Base-by-base conservation (phyloP, 257 asterid genomes). In the Solanum chaucha region DNA sequence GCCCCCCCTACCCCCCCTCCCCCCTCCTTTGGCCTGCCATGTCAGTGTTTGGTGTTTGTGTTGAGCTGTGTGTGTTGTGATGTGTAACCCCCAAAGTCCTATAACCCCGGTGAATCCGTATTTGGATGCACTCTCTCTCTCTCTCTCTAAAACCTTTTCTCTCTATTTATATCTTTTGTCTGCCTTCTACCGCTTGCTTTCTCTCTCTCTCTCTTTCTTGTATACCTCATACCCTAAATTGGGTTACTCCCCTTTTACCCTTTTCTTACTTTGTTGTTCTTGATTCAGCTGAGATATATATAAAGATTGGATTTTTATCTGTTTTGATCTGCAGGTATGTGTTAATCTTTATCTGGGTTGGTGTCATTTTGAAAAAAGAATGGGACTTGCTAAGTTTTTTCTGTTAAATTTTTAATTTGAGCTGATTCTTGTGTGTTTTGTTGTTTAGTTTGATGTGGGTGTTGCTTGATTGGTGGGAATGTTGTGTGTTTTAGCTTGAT, bases 81-180 rank as follows among this genome's bases (percentile, higher is more conserved):
- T 85, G 87, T 86, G 86, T 73, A 67, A 87, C 86, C 88, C 93
- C 91, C 94, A 86, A 91, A 91, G 91, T 88, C 93, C 92, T 89
- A 82, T 86, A 90, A 90, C 91, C 93, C 94, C 95, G 93, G 90
- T 89, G 93, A 92, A 89, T 91, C 93, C 98, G 91, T 91, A 93
- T 92, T 89, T 88, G 92, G 88, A 84, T 72, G 88, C 89, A 85
- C 35, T 32, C 41, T 84, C 88, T 77, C 81, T 77, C 46, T 51
- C 73, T 75, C 86, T 34, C 88, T 82, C 90, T 88, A 82, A 81
- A 89, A 72, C 83, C 91, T 71, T 80, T 67, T 74, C 87, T 82
- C 26, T 91, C 87, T 89, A 90, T 82, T 65, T 86, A 70, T 64
- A 86, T 48, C 68, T 81, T 81, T 70, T 85, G 77, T 30, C 61